Base-by-base conservation (phyloP, 495 filamentous ascomycete species). In the Schizothecium vesticola region DNA sequence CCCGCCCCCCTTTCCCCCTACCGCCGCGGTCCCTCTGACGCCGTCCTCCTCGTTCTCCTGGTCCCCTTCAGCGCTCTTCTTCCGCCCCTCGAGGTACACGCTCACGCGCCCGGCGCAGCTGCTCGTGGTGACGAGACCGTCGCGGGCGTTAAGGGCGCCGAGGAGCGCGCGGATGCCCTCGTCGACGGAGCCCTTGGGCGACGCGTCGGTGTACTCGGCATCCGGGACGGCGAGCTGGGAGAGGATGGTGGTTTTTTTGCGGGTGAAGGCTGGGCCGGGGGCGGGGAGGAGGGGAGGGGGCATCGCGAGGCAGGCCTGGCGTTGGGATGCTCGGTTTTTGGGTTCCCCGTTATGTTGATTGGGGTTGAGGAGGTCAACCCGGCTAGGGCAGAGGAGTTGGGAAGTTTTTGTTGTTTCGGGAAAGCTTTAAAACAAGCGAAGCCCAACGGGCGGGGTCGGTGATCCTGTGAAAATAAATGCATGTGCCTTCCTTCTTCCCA, bases 141-240 rank as follows among this genome's bases (percentile, higher is more conserved):
- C 84, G n/a, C 85, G 58, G 1, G 71, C 77, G 79, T 97, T 97
- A 72, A 97, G 87, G 66, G 88, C 87, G 57, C 80, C 81, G 59
- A 98, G 91, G 64, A 97, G 78, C 19, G 86, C 82, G n/a, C 87
- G 83, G 64, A 97, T 92, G 3, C 84, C 89, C 62, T 80, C 85
- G 73, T 97, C 94, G 22, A 97, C 84, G 0, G 86, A 89, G 8
- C 94, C 93, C 79, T 97, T 97, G 1, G 93, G 93, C 11, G 91
- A 96, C 3, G 87, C 81, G 76, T 95, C 92, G 57, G 84, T 85
- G 76, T 94, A 94, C 56, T 89, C 81, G 5, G 75, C 79, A n/a
- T 85, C 83, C 12, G 91, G 88, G 4, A 86, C 76, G 2, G 87
- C 77, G 16, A 96, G 86, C 64, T 86, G 83, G 56, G 79, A 73